phyloP scores from a whole-genome alignment of 805 yeast species.

The Pichia occidentalis region DNA sequence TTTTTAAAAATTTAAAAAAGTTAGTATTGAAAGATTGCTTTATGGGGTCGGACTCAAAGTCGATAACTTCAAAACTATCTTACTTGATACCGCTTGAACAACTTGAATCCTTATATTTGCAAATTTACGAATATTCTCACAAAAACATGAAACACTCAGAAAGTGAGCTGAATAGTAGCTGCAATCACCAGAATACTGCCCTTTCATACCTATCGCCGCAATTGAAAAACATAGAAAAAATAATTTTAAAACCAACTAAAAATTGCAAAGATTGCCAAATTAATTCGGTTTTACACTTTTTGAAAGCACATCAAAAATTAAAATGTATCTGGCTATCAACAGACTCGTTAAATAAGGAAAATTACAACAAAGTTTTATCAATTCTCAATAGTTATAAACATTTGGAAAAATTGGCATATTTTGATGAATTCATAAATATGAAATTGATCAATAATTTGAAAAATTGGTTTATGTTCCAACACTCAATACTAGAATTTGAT shows the following conservation, averaged over 20 bases:
- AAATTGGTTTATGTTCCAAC: slow-evolving; percentile 23
- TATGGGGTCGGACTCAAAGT: slow-evolving; percentile 18
- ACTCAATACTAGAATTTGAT: slow-evolving; percentile 16
- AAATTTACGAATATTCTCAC: slow-evolving; percentile 25
- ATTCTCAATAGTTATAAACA: slow-evolving; percentile 8
- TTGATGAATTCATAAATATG: slow-evolving; percentile 20
- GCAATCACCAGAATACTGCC: slow-evolving; percentile 7
- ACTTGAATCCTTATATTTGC: slow-evolving; percentile 15
- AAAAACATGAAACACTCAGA: slow-evolving; percentile 16
- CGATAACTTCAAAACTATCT: slow-evolving; percentile 29
- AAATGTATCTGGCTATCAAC: slow-evolving; percentile 16
- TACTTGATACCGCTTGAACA: slow-evolving; percentile 30
- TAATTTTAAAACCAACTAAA: slow-evolving; percentile 23
- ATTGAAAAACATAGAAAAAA: slow-evolving; percentile 15
- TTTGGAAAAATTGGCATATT: slow-evolving; percentile 16
- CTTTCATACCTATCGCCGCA: slow-evolving; percentile 16
- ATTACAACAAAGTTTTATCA: slow-evolving; percentile 9
- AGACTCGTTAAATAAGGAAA: slow-evolving; percentile 16
- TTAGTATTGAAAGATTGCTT: slow-evolving; percentile 22
- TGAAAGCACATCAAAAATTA: slow-evolving; percentile 10
- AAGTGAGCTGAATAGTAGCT: background rate
- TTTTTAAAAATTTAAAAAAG: slow-evolving; percentile 14
- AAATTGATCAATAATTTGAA: slow-evolving; percentile 20
- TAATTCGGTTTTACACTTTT: slow-evolving; percentile 14
- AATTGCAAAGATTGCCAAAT: slow-evolving; percentile 26